These are phyloP conservation scores for Durusdinium trenchii DNA, from an alignment of 73 alveolate species.

Conservation along the genomic window DNA sequence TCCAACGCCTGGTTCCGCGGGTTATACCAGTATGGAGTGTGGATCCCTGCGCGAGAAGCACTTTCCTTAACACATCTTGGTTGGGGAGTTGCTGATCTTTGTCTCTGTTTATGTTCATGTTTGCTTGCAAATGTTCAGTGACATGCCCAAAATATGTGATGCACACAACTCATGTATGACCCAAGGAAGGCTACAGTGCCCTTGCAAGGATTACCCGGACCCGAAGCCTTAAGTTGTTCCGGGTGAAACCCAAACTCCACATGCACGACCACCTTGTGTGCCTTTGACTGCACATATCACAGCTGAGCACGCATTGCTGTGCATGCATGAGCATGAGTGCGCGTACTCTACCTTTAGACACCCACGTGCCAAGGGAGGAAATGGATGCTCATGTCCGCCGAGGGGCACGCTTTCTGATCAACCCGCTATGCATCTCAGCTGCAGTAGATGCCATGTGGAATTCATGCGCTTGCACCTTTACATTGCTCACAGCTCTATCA, in stretches of 20 bases:
- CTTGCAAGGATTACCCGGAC: not conserved
- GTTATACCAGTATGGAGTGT: not conserved
- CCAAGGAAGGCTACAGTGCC: not conserved
- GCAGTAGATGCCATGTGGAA: not conserved
- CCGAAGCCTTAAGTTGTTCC: not conserved
- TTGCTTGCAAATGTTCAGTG: not conserved
- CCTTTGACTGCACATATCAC: not conserved
- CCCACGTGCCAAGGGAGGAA: not conserved
- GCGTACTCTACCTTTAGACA: not conserved
- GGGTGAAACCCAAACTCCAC: not conserved
- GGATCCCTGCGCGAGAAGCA: not conserved
- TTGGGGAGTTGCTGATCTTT: not conserved
- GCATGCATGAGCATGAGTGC: not conserved
- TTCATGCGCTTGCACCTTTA: too few species aligned
- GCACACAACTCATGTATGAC: not conserved
- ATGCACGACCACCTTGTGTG: not conserved
- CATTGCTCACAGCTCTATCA: too few species aligned
- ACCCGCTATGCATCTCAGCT: not conserved
- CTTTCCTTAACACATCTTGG: not conserved
- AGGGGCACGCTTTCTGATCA: not conserved
- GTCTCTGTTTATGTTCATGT: not conserved
- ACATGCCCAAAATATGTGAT: not conserved
- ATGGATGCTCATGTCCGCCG: not conserved
- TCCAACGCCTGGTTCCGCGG: not conserved
- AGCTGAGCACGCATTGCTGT: not conserved